Evolutionary conservation across 2,329 filamentous ascomycete genomes (phyloP).

Genomic region (Teratosphaeria nubilosa): DNA sequence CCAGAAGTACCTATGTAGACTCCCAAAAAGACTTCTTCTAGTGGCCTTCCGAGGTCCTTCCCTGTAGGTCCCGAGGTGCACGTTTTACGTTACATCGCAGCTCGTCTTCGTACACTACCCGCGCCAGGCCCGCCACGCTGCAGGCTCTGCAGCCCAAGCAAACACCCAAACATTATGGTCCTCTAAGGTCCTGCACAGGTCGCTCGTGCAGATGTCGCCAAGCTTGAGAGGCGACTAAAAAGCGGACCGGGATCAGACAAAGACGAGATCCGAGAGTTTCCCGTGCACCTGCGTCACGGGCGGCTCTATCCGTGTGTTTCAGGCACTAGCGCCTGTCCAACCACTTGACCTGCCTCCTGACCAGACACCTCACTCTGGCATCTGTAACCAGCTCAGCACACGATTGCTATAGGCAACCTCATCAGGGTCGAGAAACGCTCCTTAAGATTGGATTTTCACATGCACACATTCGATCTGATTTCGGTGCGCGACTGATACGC

Average conservation of each 20-base stretch:
- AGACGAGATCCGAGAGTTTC: no score
- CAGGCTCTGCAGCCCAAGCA: not conserved
- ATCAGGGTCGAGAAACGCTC: not conserved
- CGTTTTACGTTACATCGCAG: not conserved
- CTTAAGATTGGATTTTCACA: not conserved
- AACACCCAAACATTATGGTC: not conserved
- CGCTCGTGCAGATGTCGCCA: not conserved
- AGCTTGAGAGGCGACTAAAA: not conserved
- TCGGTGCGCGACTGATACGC: not conserved
- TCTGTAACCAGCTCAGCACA: not conserved
- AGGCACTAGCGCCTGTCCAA: not conserved
- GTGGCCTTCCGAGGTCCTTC: not conserved
- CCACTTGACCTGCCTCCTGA: not conserved
- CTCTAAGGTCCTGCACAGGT: no score
- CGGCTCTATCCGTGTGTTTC: not conserved
- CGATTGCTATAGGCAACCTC: not conserved
- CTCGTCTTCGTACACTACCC: not conserved
- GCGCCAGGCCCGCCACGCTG: not conserved
- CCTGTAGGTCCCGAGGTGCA: not conserved
- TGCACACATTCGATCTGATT: no score
- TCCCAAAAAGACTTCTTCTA: not conserved
- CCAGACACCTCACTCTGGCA: not conserved
- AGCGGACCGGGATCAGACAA: not conserved
- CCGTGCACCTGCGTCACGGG: no score
- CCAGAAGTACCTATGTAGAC: not conserved